Percentiles rank a stretch among this genome's conserved stretches.
Conservation (phyloP, 495 filamentous ascomycete species). For the Aspergillus sclerotioniger region DNA sequence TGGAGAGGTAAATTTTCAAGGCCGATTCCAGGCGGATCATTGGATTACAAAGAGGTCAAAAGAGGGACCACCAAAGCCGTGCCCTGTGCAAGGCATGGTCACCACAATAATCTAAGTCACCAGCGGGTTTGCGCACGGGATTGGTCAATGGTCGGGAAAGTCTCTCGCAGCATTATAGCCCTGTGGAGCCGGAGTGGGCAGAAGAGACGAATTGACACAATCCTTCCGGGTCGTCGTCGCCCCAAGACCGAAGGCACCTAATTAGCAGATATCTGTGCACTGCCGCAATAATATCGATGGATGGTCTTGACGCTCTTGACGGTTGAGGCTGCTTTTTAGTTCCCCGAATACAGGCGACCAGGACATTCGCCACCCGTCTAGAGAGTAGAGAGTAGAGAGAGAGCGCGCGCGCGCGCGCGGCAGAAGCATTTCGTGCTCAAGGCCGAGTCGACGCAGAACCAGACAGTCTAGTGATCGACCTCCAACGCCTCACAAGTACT, state of each 20-base stretch:
- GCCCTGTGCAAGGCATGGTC: neutral
- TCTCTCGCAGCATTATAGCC: conserved; percentile 14
- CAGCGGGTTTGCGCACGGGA: conserved; percentile 1
- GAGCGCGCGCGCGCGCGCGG: too few species aligned
- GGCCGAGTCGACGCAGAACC: too few species aligned
- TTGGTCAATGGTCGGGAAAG: conserved; percentile 6
- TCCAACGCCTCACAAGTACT: too few species aligned
- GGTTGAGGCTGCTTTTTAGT: neutral
- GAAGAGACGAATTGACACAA: conserved; percentile 5
- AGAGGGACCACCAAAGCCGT: neutral
- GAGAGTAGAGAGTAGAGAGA: too few species aligned
- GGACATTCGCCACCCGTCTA: too few species aligned
- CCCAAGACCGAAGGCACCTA: conserved; percentile 7
- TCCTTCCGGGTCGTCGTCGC: neutral
- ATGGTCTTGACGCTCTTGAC: neutral
- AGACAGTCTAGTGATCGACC: too few species aligned
- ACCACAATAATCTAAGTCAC: neutral
- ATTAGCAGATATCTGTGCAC: conserved; percentile 12
- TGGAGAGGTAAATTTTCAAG: neutral
- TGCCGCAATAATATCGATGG: conserved; percentile 9
- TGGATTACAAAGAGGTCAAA: neutral
- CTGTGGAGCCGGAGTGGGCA: conserved; percentile 8
- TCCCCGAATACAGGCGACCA: neutral
- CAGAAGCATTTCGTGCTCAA: too few species aligned
- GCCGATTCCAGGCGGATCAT: neutral